phyloP scores from a whole-genome alignment of 2,329 filamentous ascomycete species.

The Domatiomyces globalis region DNA sequence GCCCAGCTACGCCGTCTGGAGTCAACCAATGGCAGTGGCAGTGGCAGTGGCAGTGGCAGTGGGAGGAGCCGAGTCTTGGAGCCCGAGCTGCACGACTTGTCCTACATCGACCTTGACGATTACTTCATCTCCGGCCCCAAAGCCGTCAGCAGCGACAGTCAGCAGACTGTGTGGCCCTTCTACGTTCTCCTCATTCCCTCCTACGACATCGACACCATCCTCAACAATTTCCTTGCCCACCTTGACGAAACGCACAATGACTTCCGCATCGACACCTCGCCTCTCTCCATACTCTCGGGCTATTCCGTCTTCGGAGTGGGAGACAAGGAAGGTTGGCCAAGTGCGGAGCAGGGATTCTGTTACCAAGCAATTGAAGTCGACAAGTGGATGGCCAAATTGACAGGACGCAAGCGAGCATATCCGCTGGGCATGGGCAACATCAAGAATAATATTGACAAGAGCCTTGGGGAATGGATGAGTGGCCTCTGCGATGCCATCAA shows the following conservation, averaged over 20 bases:
- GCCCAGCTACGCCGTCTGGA: slow-evolving; percentile 36
- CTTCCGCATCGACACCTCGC: slow-evolving; percentile 84
- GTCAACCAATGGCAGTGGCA: slow-evolving; percentile 2
- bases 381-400: slow-evolving; percentile 94
- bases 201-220: slow-evolving; percentile 89
- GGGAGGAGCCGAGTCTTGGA: slow-evolving; percentile 29
- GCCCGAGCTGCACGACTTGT: slow-evolving; percentile 60
- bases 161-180: slow-evolving; percentile 33
- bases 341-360: slow-evolving; percentile 80
- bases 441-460: slow-evolving; percentile 53
- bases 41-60: slow-evolving; percentile 4
- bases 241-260: slow-evolving; percentile 89
- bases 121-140: slow-evolving; percentile 72
- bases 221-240: slow-evolving; percentile 76
- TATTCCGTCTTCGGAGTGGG: slow-evolving; percentile 93
- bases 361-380: slow-evolving; percentile 83
- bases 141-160: slow-evolving; percentile 1
- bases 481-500: slow-evolving; percentile 60
- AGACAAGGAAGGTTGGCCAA: slow-evolving; percentile 82
- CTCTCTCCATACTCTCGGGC: slow-evolving; percentile 60
- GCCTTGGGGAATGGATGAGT: slow-evolving; percentile 61
- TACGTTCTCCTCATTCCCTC: slow-evolving; percentile 78
- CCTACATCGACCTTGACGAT: slow-evolving; percentile 82
- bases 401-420: slow-evolving; percentile 69
- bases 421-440: slow-evolving; percentile 79